Base-by-base conservation (phyloP, 352 stramenopile genomes). In the Phytophthora kernoviae region DNA sequence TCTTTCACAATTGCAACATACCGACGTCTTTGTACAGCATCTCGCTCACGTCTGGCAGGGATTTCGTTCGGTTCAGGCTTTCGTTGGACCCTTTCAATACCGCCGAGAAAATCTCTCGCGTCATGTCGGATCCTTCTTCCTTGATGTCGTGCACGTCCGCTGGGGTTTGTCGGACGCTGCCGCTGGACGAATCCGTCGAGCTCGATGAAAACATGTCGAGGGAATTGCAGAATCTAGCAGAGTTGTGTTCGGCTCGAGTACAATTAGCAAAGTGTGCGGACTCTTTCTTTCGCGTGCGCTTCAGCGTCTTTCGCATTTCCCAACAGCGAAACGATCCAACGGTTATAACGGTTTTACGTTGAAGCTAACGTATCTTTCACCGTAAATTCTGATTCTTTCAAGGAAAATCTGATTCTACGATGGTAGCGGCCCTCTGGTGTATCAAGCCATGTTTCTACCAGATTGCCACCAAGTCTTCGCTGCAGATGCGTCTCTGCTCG, bases 81-180 rank as follows among this genome's bases (percentile, higher is more conserved):
- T 70, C 62, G 21, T 75, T 60, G 4, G 54, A 65, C 27, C 56
- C 68, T 40, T 75, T 73, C 26, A 79, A 54, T 42, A 77, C 61
- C 33, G 75, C 71, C 11, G 71, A 74, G 71, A 77, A 80, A 53
- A 84, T 84, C 50, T 84, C 75, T 22, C 75, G 71, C 50, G 75
- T 84, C 71, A 83, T 80, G 58, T 83, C 73, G 26, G 73, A 83
- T 7, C 73, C 73, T 37, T 80, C 70, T 41, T 79, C 71, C 3
- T 58, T 24, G 32, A 84, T 80, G 57, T 79, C 71, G 47, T 84
- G 75, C 32, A 84, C 60, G 50, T 70, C 58, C 4, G 58, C 60
- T 33, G 66, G 64, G 10, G 61, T 60, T 27, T 57, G 60, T 46
- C 58, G 20, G 42, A 60, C 48, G 42, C 40, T 46, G 47, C 52